A percentile compares a stretch with the other conserved stretches of the same genome.
Evolutionary conservation across 805 yeast species (phyloP).

Genomic region (Saccharomyces paradoxus): DNA sequence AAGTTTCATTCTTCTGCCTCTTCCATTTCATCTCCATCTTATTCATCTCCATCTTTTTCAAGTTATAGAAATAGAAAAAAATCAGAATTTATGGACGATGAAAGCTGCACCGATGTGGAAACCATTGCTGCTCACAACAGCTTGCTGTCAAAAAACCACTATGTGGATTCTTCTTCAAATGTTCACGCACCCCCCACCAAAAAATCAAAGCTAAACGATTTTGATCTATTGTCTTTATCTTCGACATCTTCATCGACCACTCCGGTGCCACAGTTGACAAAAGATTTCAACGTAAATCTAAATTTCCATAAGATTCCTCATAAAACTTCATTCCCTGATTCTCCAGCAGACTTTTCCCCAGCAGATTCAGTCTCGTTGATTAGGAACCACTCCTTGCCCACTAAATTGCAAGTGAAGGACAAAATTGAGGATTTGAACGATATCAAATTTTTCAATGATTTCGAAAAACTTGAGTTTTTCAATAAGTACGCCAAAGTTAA

Average conservation of each 20-base stretch:
- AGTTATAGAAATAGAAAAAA: neutral
- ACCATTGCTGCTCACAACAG: neutral
- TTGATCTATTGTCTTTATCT: neutral
- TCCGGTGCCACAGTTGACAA: neutral
- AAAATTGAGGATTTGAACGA: constrained; percentile 4
- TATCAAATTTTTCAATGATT: constrained; percentile 16
- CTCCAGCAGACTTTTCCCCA: neutral
- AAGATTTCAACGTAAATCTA: neutral
- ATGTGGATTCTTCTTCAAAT: neutral
- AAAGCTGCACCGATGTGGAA: neutral
- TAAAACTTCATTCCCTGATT: neutral
- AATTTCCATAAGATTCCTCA: neutral
- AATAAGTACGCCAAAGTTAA: constrained; percentile 9
- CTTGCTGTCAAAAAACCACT: neutral
- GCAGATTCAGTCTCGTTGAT: neutral
- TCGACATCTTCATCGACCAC: neutral
- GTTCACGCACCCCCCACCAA: neutral
- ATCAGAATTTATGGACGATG: neutral
- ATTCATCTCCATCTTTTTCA: neutral
- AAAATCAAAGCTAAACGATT: neutral
- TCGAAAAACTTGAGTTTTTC: constrained; percentile 18
- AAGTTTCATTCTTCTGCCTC: constrained; percentile 1
- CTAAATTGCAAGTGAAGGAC: neutral
- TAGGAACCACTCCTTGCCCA: neutral
- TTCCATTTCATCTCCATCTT: neutral